A percentile compares a stretch with the other conserved stretches of the same genome.
Evolutionary conservation across 208 protist species (phyloP).

Genomic region (Polymyxa betae): DNA sequence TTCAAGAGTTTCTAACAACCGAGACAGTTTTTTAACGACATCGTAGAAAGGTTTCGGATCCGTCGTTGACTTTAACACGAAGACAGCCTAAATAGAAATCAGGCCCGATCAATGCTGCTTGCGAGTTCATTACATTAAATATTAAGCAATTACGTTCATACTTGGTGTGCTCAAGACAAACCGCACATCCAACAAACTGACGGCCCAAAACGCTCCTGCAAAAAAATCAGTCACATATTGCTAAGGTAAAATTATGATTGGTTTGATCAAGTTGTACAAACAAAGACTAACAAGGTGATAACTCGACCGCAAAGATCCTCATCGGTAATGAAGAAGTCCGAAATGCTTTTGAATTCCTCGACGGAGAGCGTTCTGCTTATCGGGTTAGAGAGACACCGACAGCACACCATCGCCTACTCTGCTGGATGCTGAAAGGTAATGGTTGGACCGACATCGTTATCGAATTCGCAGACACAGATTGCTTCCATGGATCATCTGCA

Average conservation of each 20-base stretch:
- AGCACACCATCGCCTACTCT: not conserved
- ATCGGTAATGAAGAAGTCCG: not conserved
- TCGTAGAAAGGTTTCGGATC: not conserved
- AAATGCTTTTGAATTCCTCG: not conserved
- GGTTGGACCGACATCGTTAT: not conserved
- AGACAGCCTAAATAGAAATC: not conserved
- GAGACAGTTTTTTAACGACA: not conserved
- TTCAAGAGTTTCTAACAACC: not conserved
- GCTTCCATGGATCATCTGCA: not conserved
- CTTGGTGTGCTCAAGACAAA: not conserved
- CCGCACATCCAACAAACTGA: not conserved
- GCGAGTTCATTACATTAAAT: not conserved
- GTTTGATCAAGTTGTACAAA: no score
- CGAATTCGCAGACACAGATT: not conserved
- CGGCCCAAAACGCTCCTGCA: not conserved
- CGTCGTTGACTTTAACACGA: not conserved
- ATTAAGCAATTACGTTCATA: not conserved
- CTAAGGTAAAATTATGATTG: no score
- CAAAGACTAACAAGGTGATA: not conserved
- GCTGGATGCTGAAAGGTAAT: not conserved
- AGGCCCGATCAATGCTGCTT: not conserved
- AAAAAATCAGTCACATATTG: no score
- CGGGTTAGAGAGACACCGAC: not conserved
- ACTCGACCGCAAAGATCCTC: not conserved
- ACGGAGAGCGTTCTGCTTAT: not conserved